Evolutionary conservation across 2,329 filamentous ascomycete genomes (phyloP).

Genomic region (Stemphylium lycopersici): DNA sequence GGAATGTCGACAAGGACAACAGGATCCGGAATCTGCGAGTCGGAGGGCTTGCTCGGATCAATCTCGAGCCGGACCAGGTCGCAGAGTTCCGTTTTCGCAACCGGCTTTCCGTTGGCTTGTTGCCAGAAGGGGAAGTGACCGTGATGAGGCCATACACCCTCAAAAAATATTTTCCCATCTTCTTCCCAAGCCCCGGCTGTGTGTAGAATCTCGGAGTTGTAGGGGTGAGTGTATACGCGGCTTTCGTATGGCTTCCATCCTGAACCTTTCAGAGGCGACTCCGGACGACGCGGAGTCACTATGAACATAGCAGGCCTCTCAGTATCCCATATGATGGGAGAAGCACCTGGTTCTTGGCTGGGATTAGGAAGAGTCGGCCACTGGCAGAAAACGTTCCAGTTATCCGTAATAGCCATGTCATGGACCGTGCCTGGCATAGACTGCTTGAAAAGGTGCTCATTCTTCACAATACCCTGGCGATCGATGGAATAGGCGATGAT

Average conservation of each 20-base stretch:
- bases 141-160: slow-evolving; percentile 39
- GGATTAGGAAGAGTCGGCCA: slow-evolving; percentile 37
- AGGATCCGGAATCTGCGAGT: slow-evolving; percentile 32
- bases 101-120: slow-evolving; percentile 34
- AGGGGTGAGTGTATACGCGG: slow-evolving; percentile 21
- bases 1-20: slow-evolving; percentile 42
- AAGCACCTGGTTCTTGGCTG: slow-evolving; percentile 38
- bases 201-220: slow-evolving; percentile 32
- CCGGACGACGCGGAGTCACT: slow-evolving; percentile 22
- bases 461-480: background rate
- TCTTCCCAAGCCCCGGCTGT: slow-evolving; percentile 47
- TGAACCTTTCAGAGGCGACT: background rate
- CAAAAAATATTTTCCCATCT: slow-evolving; percentile 37
- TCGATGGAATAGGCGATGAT: background rate
- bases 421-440: background rate
- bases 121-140: slow-evolving; percentile 48
- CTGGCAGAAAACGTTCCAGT: slow-evolving; percentile 17
- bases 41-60: slow-evolving; percentile 32
- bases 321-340: slow-evolving; percentile 41
- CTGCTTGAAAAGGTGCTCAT: background rate
- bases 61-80: slow-evolving; percentile 49
- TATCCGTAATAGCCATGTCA: background rate
- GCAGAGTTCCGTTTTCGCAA: slow-evolving; percentile 38
- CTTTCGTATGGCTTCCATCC: slow-evolving; percentile 22
- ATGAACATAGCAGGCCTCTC: slow-evolving; percentile 28